Evolutionary conservation across 2,329 filamentous ascomycete species (phyloP).

Genomic region (Cercospora sp.): DNA sequence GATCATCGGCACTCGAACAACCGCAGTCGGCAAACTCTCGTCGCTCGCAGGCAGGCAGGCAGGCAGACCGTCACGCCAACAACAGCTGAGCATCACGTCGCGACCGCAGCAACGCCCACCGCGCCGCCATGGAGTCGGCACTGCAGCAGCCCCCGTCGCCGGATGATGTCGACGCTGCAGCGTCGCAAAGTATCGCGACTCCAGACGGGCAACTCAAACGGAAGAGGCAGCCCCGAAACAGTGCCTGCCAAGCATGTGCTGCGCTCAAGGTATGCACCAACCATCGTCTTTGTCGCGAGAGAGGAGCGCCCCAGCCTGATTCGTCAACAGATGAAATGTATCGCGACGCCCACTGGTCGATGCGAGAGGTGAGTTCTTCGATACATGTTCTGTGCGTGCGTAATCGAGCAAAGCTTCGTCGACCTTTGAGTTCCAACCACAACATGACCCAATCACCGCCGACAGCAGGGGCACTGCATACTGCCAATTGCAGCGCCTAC

Average conservation of each 20-base stretch:
- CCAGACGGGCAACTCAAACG: conserved; percentile 25
- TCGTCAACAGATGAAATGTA: conserved; percentile 20
- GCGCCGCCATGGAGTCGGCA: conserved; percentile 1
- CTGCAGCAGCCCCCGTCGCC: conserved; percentile 1
- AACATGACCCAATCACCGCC: neutral
- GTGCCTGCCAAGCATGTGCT: conserved; percentile 33
- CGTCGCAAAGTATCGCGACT: conserved; percentile 11
- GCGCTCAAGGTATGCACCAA: conserved; percentile 30
- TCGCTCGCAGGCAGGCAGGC: neutral
- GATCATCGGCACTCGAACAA: neutral
- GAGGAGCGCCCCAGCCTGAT: conserved; percentile 11
- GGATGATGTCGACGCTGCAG: neutral
- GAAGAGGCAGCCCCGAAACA: conserved; percentile 34
- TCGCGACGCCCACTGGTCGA: conserved; percentile 22
- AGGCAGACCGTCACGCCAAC: neutral
- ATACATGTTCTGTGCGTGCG: conserved; percentile 6
- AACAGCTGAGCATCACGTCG: neutral
- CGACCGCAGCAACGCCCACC: neutral
- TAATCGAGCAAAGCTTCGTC: neutral
- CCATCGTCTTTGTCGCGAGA: neutral
- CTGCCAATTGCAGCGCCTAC: neutral
- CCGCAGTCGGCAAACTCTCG: neutral
- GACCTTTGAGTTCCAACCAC: neutral
- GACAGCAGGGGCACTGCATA: neutral
- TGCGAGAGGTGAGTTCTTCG: conserved; percentile 30